Evolutionary conservation across 352 stramenopile genomes (phyloP), one percentile per base, ranked within the genome.

Genomic region (Plasmopara muralis): DNA sequence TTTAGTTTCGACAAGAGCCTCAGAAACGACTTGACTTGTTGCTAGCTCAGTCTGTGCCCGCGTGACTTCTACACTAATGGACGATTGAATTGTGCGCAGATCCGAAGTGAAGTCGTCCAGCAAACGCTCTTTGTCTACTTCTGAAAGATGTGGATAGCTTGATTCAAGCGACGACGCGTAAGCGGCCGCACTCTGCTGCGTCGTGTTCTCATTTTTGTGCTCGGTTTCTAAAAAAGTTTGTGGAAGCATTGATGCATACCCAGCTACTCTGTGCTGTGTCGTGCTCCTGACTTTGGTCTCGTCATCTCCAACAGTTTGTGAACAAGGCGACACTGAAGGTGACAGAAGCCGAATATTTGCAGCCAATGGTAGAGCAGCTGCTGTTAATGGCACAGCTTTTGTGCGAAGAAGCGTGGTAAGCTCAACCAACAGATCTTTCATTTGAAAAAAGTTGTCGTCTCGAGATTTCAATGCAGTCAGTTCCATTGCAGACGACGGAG

Each of bases 101-200:
- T 89, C 76, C 0, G 50, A 56, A 2, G 65, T 50, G 33, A 89
- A 83, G 15, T 86, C 77, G 15, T 76, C 62, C 3, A 84, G 38
- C 13, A 89, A 49, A 0, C 58, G 63, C 37, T 79, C 66, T 28
- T 72, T 73, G 14, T 86, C 77, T 34, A 77, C 72, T 5, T 33
- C 12, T 0, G 67, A 69, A 0, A 89, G 53, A 12, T 81, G 50
- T 0, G 70, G 68, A 42, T 72, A 79, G n/a, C 69, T 66, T 0
- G 49, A 45, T 15, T 72, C 56, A 4, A 91, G 47, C 25, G 68
- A 66, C 7, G 62, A 42, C 1, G 57, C 61, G 45, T 86, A 85
- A 35, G 83, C 68, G 2, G 37, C 9, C 43, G 64, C 55, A 77
- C 67, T 49, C 47, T 58, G 1, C 50, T 56, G 20, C 72, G 64